Evolutionary conservation across 2,329 filamentous ascomycete genomes (phyloP), one percentile per base, ranked within the genome.

Genomic region (Fusarium pseudocircinatum): DNA sequence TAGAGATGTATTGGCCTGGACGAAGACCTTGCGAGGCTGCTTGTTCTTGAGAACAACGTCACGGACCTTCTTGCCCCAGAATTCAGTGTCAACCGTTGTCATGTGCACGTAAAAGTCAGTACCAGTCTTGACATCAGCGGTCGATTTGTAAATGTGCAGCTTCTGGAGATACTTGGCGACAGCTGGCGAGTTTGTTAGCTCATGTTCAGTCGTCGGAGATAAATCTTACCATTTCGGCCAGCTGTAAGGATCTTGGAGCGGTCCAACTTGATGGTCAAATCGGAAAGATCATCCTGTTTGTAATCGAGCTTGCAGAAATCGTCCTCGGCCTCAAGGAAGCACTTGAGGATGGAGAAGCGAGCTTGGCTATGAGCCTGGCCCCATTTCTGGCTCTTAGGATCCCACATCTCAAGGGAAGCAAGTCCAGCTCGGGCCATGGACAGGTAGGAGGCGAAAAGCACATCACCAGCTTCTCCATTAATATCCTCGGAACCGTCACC

Each of bases 381-480:
- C 95, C 95, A 97, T 84, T 97, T 97, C 74, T 91, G 87, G 77
- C 89, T 91, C 84, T 95, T 95, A 11, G 95, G 95, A 78, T 98
- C 95, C 95, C 95, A 98, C 87, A 96, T 94, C 81, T 98, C 96
- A 28, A 98, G 88, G 3, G 95, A 93, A 11, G 91, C 90, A 49
- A 99, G 87, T 69, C 96, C 96, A n/a, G 95, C 94, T 42, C 95
- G 91, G 20, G 96, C 96, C 96, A 99, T 98, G 75, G 92, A 91
- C 15, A 99, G 89, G 81, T 98, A 99, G 6, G 93, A 92, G 0
- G 92, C 91, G 78, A 96, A 98, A 13, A 98, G 89, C 12, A 99
- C 90, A 79, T 97, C 93, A 47, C 95, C 95, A 15, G 95, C 94
- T 78, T 93, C 90, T 67, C 89, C 88, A 73, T 93, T 85, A 75